Base-by-base conservation (phyloP, 2,329 filamentous ascomycete species). In the Pseudogymnoascus sp. region DNA sequence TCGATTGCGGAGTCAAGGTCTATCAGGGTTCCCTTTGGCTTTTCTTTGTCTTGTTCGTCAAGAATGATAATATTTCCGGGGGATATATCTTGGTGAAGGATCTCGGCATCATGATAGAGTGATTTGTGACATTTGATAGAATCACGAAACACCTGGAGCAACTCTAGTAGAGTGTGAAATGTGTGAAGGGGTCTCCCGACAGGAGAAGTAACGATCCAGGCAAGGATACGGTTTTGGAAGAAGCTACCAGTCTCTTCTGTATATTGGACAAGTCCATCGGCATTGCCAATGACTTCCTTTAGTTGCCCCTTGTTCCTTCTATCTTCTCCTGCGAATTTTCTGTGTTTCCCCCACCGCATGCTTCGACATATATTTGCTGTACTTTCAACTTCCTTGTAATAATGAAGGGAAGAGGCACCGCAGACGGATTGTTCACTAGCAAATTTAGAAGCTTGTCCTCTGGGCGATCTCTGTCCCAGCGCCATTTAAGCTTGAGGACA, bases 401-500 rank as follows among this genome's bases (percentile, higher is more conserved):
- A 47, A 61, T 68, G 61, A 62, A 74, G 67, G 7, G 68, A 71
- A 22, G 70, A 28, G 28, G 66, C 65, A 57, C 69, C 71, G 65
- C 67, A 70, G 34, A 65, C 69, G 28, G 62, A 38, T 65, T 68
- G 71, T 58, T 71, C 28, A 59, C 67, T 65, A 18, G 65, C 69
- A 57, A 71, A 54, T 35, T 67, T 20, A 74, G 65, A 61, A 74
- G 66, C 64, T 74, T 69, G 22, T 71, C 20, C 41, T 47, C 41
- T 47, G 41, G 41, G 5, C 41, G 41, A 9, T 47, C 41, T 2
- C 41, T 47, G 6, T 12, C 41, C 41, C 41, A 47, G 6, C 41
- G 41, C 41, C 41, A 47, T 47, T 47, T 47, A 20, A 47, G 22
- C 3, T 43, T 43, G 12, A 43, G 4, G 6, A 43, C 39, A 25